A percentile compares a stretch with the other conserved stretches of the same genome.
Conservation (phyloP, 495 filamentous ascomycete species). For the Annulohypoxylon nitens region DNA sequence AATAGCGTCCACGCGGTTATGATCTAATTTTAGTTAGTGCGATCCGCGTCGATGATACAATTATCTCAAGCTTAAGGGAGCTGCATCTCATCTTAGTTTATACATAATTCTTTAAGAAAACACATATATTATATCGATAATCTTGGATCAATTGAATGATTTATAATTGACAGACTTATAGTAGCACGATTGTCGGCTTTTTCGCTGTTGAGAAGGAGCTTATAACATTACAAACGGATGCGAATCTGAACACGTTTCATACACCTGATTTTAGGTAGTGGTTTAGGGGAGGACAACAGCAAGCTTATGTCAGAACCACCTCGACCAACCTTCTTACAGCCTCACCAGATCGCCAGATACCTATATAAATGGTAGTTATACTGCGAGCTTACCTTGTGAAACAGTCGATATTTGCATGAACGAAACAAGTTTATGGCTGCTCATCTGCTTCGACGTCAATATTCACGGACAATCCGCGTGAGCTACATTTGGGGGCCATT, state of each 20-base stretch:
- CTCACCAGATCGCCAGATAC: background rate
- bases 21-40: conserved; percentile 36
- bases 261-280: background rate
- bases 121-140: background rate
- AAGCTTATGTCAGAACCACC: background rate
- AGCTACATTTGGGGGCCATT: background rate
- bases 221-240: background rate
- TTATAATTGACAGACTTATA: background rate
- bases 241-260: conserved; percentile 24
- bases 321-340: background rate
- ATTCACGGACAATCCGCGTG: conserved; percentile 27
- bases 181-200: background rate
- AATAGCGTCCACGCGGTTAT: conserved; percentile 24
- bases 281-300: conserved; percentile 6
- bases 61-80: background rate
- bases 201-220: background rate
- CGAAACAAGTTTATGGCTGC: conserved; percentile 22
- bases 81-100: background rate
- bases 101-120: background rate
- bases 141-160: background rate
- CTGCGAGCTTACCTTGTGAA: background rate
- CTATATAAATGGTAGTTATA: conserved; percentile 2
- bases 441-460: conserved; percentile 3
- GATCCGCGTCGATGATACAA: background rate
- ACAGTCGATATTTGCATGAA: conserved; percentile 14